Evolutionary conservation across 73 alveolate genomes (phyloP).

Genomic region (Paramecium tetraurelia): DNA sequence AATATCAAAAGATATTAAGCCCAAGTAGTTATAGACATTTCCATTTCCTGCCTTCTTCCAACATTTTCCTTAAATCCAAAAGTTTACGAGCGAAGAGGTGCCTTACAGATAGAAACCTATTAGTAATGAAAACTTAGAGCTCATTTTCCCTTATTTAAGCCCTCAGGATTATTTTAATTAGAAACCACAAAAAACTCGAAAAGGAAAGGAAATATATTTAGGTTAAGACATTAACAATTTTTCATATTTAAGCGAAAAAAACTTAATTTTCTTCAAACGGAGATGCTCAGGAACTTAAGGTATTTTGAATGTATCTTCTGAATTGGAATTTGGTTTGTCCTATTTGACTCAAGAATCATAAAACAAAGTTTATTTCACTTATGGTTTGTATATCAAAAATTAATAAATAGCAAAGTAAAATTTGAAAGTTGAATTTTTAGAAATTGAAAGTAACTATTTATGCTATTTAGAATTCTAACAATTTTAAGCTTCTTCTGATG

Average conservation of each 20-base stretch:
- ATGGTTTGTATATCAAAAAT: neutral
- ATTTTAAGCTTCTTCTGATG: neutral
- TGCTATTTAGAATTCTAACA: neutral
- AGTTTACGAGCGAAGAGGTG: neutral
- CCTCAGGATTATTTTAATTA: neutral
- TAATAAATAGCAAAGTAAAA: neutral
- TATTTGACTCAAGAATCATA: neutral
- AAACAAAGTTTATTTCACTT: neutral
- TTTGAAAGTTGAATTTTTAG: neutral
- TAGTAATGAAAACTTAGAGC: neutral
- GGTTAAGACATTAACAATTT: neutral
- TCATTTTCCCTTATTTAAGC: neutral
- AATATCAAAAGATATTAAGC: neutral
- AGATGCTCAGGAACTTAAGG: constrained; percentile 14
- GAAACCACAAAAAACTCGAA: neutral
- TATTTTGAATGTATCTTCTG: neutral
- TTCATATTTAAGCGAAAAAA: neutral
- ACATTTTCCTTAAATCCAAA: neutral
- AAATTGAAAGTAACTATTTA: neutral
- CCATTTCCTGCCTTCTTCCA: neutral
- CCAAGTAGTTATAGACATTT: neutral
- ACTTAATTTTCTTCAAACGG: neutral
- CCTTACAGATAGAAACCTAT: neutral
- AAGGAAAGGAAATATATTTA: neutral
- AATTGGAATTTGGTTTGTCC: neutral